A percentile compares a stretch with the other conserved stretches of the same genome.
Conservation (phyloP, 805 yeast genomes). For the Lipomyces yamadae region DNA sequence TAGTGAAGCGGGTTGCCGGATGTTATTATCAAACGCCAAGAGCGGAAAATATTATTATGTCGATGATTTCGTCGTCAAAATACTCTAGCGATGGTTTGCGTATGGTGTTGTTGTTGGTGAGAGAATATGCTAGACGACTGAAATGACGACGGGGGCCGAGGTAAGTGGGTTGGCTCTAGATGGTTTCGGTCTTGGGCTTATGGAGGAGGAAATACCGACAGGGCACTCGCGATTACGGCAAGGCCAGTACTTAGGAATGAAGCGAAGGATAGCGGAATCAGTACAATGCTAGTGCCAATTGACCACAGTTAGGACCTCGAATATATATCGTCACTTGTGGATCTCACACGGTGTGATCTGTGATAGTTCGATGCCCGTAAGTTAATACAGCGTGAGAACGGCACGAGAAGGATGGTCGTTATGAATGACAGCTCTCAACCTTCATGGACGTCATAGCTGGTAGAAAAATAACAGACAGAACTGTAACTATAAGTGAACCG, state of each 20-base stretch:
- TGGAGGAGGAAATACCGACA: too few species aligned
- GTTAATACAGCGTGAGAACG: not conserved
- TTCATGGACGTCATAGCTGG: not conserved
- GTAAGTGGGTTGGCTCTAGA: not conserved
- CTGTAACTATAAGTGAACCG: not conserved
- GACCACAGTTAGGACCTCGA: not conserved
- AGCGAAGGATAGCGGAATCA: not conserved
- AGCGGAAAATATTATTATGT: not conserved
- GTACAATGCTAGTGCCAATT: not conserved
- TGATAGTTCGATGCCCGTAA: not conserved
- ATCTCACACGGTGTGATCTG: not conserved
- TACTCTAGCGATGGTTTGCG: not conserved
- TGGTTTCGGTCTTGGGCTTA: too few species aligned
- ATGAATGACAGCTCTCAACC: not conserved
- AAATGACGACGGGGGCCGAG: not conserved
- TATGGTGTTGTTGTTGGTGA: not conserved
- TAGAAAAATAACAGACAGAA: not conserved
- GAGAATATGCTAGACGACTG: not conserved
- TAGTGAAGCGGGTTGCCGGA: not conserved
- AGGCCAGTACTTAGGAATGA: not conserved
- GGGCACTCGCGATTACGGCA: not conserved
- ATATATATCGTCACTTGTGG: not conserved
- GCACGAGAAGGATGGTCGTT: not conserved
- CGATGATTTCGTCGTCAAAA: not conserved
- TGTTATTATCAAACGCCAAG: not conserved